A percentile compares a stretch with the other conserved stretches of the same genome.
These are phyloP conservation scores for Fomitopsis pinicola DNA, from an alignment of 1,284 basidiomycete genomes.

Conservation along the genomic window DNA sequence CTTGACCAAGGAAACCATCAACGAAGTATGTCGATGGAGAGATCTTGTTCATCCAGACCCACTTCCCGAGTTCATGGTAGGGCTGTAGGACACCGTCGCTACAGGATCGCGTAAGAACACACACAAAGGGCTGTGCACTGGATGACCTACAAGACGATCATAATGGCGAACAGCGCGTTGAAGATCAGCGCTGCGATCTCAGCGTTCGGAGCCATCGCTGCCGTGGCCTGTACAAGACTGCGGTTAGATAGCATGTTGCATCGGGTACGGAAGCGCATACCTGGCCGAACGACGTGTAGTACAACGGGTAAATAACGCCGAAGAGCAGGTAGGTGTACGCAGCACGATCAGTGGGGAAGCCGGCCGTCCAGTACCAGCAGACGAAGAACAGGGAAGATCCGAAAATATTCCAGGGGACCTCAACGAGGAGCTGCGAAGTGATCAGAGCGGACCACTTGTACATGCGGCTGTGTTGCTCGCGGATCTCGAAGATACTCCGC, in stretches of 20 bases:
- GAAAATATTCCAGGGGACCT: slow-evolving; percentile 62
- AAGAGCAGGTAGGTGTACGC: slow-evolving; percentile 53
- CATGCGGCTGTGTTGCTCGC: slow-evolving; percentile 67
- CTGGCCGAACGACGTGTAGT: slow-evolving; percentile 39
- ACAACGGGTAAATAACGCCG: slow-evolving; percentile 47
- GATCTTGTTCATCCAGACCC: slow-evolving; percentile 77
- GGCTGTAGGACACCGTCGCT: slow-evolving; percentile 64
- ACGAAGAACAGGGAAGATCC: slow-evolving; percentile 53
- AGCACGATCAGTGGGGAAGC: slow-evolving; percentile 45
- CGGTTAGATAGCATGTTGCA: slow-evolving; percentile 48
- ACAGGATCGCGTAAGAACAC: background rate
- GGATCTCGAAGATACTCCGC: slow-evolving; percentile 55
- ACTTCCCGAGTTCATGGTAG: slow-evolving; percentile 62
- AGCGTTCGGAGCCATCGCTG: slow-evolving; percentile 58
- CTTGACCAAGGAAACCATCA: slow-evolving; percentile 50
- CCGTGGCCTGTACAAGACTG: slow-evolving; percentile 45
- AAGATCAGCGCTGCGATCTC: slow-evolving; percentile 62
- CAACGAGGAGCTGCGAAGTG: slow-evolving; percentile 55
- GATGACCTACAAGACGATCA: slow-evolving; percentile 52
- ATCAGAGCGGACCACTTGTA: slow-evolving; percentile 79
- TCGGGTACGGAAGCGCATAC: slow-evolving; percentile 38
- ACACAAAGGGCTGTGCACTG: too few relatives aligned
- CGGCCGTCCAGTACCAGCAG: slow-evolving; percentile 69
- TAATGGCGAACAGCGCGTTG: slow-evolving; percentile 54
- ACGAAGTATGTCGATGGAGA: slow-evolving; percentile 72